Evolutionary conservation across 1,139 yeast species (phyloP).

Genomic region (Blastobotrys serpentis): DNA sequence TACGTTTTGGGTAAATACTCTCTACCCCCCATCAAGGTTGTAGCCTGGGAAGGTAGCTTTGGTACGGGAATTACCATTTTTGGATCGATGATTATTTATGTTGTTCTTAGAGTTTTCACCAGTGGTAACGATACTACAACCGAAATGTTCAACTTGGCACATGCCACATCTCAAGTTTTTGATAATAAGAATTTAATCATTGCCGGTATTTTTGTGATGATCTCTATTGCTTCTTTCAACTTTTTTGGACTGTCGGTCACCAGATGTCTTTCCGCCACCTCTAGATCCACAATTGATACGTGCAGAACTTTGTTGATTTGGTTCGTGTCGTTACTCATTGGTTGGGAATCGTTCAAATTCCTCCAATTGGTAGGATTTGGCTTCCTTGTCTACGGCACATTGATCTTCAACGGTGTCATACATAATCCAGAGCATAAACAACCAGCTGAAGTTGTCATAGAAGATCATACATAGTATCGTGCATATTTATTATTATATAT

Average conservation of each 20-base stretch:
- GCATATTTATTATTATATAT: conserved; percentile 3
- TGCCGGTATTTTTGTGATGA: conserved; percentile 64
- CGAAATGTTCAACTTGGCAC: conserved; percentile 59
- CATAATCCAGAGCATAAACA: conserved; percentile 12
- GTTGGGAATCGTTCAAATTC: conserved; percentile 70
- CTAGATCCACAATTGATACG: conserved; percentile 77
- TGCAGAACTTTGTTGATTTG: conserved; percentile 76
- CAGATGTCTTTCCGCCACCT: conserved; percentile 64
- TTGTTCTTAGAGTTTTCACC: conserved; percentile 33
- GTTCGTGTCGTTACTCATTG: conserved; percentile 68
- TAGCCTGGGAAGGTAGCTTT: conserved; percentile 72
- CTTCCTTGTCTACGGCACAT: conserved; percentile 67
- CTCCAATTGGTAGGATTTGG: conserved; percentile 66
- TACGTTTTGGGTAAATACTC: conserved; percentile 55
- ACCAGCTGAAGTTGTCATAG: conserved; percentile 6
- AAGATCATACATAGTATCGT: conserved; percentile 2
- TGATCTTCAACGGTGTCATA: conserved; percentile 70
- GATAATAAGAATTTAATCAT: conserved; percentile 43
- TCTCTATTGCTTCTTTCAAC: conserved; percentile 71
- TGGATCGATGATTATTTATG: conserved; percentile 46
- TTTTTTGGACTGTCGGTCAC: conserved; percentile 74
- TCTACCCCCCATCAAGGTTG: conserved; percentile 63
- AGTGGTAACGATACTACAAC: conserved; percentile 35
- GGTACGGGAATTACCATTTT: conserved; percentile 52
- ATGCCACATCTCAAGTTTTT: conserved; percentile 53